Percentiles rank a stretch among this genome's conserved stretches.
phyloP scores from a whole-genome alignment of 2,329 filamentous ascomycete species.

The Gliomastix tumulicola region DNA sequence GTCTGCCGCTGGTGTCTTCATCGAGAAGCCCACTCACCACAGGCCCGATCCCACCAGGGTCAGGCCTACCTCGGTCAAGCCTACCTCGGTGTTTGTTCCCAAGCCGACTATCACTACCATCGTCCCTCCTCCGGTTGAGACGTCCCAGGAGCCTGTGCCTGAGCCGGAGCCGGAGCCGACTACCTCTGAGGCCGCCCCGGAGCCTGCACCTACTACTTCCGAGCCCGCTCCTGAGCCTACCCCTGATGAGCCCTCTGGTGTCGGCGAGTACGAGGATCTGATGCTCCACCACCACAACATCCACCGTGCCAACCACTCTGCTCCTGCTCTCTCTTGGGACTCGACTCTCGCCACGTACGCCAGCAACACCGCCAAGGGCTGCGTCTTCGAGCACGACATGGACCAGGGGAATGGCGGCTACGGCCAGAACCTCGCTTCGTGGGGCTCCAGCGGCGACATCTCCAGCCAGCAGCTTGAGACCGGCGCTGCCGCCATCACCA shows the following conservation, averaged over 20 bases:
- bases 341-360: conserved; percentile 57
- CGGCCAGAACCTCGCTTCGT: conserved; percentile 87
- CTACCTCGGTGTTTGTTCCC: not conserved
- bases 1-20: conserved; percentile 14
- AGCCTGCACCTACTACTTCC: conserved; percentile 1
- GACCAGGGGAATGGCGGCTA: conserved; percentile 56
- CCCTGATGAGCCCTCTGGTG: not conserved
- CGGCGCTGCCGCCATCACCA: conserved; percentile 62
- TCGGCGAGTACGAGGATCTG: conserved; percentile 22
- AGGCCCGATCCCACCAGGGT: conserved; percentile 7
- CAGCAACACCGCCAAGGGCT: conserved; percentile 53
- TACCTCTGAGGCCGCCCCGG: not conserved
- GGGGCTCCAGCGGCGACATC: conserved; percentile 32
- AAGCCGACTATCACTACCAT: conserved; percentile 4
- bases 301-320: conserved; percentile 78
- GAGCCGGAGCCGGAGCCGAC: conserved; percentile 2
- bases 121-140: conserved; percentile 2
- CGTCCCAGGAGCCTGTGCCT: conserved; percentile 4
- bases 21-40: conserved; percentile 11
- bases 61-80: conserved; percentile 4
- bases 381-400: conserved; percentile 71
- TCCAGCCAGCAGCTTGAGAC: conserved; percentile 35
- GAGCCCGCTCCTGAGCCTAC: conserved; percentile 7
- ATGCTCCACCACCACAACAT: conserved; percentile 74
- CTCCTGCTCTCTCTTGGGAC: conserved; percentile 58